Evolutionary conservation across 805 yeast genomes (phyloP), one percentile per base, ranked within the genome.

Genomic region (Candida pini): DNA sequence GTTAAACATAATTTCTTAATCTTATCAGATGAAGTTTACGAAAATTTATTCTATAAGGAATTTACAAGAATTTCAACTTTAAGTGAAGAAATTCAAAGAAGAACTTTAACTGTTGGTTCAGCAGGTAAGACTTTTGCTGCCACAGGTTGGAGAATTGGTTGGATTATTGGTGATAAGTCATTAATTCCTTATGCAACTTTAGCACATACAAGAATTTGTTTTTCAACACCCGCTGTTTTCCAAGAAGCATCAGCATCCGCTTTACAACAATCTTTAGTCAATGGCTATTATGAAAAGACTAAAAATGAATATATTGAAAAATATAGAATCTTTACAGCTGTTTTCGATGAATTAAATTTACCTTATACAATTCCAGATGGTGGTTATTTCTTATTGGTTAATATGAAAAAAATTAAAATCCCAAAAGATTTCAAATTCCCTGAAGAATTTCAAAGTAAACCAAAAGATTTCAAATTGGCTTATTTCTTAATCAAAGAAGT

Each of bases 111-210:
- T 3, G 94, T 92, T 16, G 97, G 97, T 1, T 86, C 96, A 19
- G 98, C 97, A 6, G 98, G 98, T 44, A 92, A 92, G 61, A 78
- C 96, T 0, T 92, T 92, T 65, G 95, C 96, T n/a, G 96, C 96
- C 28, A 92, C 98, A 9, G 98, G 98, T 35, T 92, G 97, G 97
- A 80, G 98, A 68, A 75, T 92, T 34, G 98, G 98, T 35, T 92
- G 95, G 94, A 71, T 90, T 25, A 79, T 89, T 42, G 97, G 96
- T 6, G 81, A 84, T 35, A 69, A 83, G n/a, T 84, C 82, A 20
- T 66, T 89, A 45, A 68, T 92, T 49, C 78, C 81, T 45, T 86
- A 84, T 54, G 95, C 80, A 5, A 71, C 87, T 6, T 73, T 83
- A 18, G 97, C 97, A 0, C 96, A 92, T 60, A 87, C 96, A 2